Percentiles rank a stretch among this genome's conserved stretches.
Conservation (phyloP, 306 rosid genomes). For the Boehmeria nivea region DNA sequence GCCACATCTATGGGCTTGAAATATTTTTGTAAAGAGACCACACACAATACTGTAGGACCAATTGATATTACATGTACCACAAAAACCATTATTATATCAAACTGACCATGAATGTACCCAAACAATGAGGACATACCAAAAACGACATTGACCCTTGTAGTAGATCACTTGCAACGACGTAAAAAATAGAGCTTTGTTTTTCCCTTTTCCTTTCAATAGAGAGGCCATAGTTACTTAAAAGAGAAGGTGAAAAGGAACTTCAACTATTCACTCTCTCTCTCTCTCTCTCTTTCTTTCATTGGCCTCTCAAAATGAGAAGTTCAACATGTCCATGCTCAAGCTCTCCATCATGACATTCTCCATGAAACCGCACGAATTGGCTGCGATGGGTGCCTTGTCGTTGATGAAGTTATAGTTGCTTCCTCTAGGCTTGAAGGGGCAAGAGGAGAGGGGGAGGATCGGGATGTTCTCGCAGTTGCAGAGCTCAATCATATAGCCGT, state of each 20-base stretch:
- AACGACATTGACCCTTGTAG: no score
- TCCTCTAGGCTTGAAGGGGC: constrained; percentile 49
- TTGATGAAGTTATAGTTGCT: constrained; percentile 31
- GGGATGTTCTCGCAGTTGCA: constrained; percentile 79
- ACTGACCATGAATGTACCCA: not conserved
- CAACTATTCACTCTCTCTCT: no score
- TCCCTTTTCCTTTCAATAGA: constrained; percentile 16
- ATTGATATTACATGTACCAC: constrained; percentile 29
- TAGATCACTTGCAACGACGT: no score
- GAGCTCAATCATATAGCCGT: constrained; percentile 74
- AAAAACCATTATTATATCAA: constrained; percentile 11
- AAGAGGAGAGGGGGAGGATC: constrained; percentile 54
- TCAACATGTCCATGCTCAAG: constrained; percentile 76
- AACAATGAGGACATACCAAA: no score
- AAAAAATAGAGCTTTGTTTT: not conserved
- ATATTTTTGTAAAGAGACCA: constrained; percentile 11
- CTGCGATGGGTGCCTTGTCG: constrained; percentile 28
- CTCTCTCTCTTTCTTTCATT: no score
- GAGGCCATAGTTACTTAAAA: not conserved
- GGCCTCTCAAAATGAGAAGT: constrained; percentile 48
- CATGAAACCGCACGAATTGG: constrained; percentile 58
- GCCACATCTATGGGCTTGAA: no score
- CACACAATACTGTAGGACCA: not conserved
- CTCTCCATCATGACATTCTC: constrained; percentile 81
- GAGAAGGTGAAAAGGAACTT: constrained; percentile 3